Evolutionary conservation across 2,329 filamentous ascomycete species (phyloP).

Genomic region (Ilyonectria robusta): DNA sequence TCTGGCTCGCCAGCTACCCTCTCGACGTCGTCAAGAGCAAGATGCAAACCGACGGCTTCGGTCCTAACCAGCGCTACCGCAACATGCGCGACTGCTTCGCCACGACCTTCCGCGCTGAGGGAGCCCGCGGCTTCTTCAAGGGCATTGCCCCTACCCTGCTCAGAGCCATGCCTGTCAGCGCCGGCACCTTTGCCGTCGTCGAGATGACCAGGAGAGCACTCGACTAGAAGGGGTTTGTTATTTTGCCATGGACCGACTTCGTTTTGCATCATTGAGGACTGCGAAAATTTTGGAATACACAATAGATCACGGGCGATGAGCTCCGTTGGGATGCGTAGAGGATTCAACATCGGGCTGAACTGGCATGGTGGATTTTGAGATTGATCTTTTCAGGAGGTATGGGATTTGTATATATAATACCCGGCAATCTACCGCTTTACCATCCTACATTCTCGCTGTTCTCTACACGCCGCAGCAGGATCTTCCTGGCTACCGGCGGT

Average conservation of each 20-base stretch:
- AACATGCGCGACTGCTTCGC: slow-evolving; percentile 92
- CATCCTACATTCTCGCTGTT: slow-evolving; percentile 62
- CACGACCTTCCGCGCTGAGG: slow-evolving; percentile 84
- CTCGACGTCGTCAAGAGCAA: slow-evolving; percentile 99
- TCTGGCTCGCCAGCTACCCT: slow-evolving; percentile 95
- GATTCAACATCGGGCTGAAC: slow-evolving; percentile 31
- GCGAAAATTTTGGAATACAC: slow-evolving; percentile 9
- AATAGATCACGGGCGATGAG: slow-evolving; percentile 28
- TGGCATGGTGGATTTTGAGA: slow-evolving; percentile 24
- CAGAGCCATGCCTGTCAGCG: slow-evolving; percentile 96
- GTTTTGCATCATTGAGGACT: slow-evolving; percentile 8
- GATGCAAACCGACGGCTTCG: slow-evolving; percentile 98
- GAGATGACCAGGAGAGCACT: slow-evolving; percentile 77
- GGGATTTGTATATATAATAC: slow-evolving; percentile 36
- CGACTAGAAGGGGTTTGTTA: slow-evolving; percentile 51
- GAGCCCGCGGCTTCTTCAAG: slow-evolving; percentile 91
- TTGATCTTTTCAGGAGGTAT: slow-evolving; percentile 20
- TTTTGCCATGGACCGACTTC: slow-evolving; percentile 9
- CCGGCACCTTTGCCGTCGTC: slow-evolving; percentile 94
- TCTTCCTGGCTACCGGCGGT: slow-evolving; percentile 75
- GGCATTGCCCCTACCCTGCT: slow-evolving; percentile 91
- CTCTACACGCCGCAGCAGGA: slow-evolving; percentile 78
- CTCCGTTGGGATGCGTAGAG: slow-evolving; percentile 31
- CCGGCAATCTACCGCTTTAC: slow-evolving; percentile 43
- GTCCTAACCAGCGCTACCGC: slow-evolving; percentile 77